phyloP scores from a whole-genome alignment of 2,329 filamentous ascomycete species.

The Ciborinia camelliae region DNA sequence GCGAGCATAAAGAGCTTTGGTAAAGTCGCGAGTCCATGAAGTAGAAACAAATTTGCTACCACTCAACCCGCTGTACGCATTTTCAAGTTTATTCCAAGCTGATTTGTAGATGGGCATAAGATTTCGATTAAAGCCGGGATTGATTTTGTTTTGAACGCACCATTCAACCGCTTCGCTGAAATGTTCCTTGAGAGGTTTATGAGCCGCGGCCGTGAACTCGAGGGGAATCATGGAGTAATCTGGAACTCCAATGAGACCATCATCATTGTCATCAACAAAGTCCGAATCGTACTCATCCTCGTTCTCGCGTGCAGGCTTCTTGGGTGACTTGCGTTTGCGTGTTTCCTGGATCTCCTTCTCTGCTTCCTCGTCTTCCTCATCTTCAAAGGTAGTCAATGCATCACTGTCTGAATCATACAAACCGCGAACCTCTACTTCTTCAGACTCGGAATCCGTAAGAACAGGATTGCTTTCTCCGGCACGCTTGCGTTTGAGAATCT shows the following conservation, averaged over 20 bases:
- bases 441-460: conserved; percentile 40
- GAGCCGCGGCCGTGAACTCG: conserved; percentile 63
- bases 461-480: conserved; percentile 42
- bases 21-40: conserved; percentile 66
- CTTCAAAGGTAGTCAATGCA: conserved; percentile 49
- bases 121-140: conserved; percentile 62
- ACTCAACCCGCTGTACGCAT: conserved; percentile 65
- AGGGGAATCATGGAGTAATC: conserved; percentile 55
- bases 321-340: conserved; percentile 10
- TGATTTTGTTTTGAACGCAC: conserved; percentile 76
- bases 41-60: conserved; percentile 70
- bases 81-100: conserved; percentile 68
- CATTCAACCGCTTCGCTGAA: conserved; percentile 74
- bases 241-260: conserved; percentile 54
- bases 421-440: conserved; percentile 23
- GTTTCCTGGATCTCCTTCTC: conserved; percentile 15
- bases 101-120: conserved; percentile 60
- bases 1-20: conserved; percentile 60
- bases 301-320: conserved; percentile 17
- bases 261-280: conserved; percentile 63
- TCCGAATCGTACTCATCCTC: conserved; percentile 34
- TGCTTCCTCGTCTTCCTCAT: conserved; percentile 39
- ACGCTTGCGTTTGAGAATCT: conserved; percentile 41
- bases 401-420: conserved; percentile 25
- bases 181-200: conserved; percentile 66